Conservation (phyloP, 2,329 filamentous ascomycete genomes). For the Colletotrichum graminicola region DNA sequence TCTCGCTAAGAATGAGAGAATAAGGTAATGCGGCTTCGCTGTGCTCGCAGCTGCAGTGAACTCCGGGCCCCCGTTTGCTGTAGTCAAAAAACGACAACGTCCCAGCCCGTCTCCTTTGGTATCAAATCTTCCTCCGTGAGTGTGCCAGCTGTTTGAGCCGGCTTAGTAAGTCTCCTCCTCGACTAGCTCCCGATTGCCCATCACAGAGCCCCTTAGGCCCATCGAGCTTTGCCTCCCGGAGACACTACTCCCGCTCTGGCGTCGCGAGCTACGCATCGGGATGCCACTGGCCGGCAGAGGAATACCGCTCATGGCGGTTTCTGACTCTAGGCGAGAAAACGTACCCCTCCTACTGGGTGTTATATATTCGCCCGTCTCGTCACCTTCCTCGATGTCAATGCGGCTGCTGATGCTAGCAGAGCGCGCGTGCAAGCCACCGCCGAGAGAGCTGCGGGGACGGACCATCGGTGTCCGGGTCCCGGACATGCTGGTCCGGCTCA, state of each 20-base stretch:
- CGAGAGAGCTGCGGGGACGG: constrained; percentile 77
- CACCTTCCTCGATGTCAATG: constrained; percentile 62
- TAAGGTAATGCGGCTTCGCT: constrained; percentile 29
- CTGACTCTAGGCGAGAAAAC: constrained; percentile 62
- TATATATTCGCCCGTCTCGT: constrained; percentile 56
- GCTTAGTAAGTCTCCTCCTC: constrained; percentile 68
- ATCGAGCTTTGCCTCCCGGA: constrained; percentile 54
- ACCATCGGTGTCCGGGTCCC: constrained; percentile 74
- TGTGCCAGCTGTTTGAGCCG: background rate
- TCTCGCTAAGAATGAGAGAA: constrained; percentile 22
- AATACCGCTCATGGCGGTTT: constrained; percentile 55
- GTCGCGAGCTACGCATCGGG: constrained; percentile 58
- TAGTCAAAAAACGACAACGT: constrained; percentile 48
- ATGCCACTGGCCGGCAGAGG: constrained; percentile 59
- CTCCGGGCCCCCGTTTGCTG: background rate
- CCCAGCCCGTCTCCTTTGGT: constrained; percentile 46
- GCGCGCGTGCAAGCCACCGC: constrained; percentile 61
- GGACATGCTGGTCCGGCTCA: constrained; percentile 73
- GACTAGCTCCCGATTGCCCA: constrained; percentile 56
- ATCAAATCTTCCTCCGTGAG: constrained; percentile 31
- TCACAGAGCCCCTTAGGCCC: constrained; percentile 33
- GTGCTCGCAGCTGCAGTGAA: constrained; percentile 20
- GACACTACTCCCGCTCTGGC: constrained; percentile 56
- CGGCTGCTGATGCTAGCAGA: constrained; percentile 67
- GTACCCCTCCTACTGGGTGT: constrained; percentile 69